Conservation (phyloP, 495 filamentous ascomycete genomes). For the Daldinia vernicosa region DNA sequence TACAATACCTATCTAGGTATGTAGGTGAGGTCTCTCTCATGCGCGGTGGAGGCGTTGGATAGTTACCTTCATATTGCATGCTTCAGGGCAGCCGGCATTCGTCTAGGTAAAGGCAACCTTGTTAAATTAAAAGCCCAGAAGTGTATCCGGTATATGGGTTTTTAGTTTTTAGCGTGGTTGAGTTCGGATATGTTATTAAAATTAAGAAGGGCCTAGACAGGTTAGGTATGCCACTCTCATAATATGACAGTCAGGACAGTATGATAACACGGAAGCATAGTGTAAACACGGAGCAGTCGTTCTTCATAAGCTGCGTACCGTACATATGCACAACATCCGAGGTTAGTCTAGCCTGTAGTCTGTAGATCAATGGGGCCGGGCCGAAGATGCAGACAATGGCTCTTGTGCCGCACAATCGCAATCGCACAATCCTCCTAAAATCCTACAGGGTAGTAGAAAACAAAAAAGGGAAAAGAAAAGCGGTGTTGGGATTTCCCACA, state of each 20-base stretch:
- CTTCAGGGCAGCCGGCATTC: slow-evolving; percentile 32
- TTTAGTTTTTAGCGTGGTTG: slow-evolving; percentile 2
- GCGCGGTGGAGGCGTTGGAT: slow-evolving; percentile 29
- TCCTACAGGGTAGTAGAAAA: slow-evolving; percentile 17
- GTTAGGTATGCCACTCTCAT: slow-evolving; percentile 21
- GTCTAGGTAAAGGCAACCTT: slow-evolving; percentile 29
- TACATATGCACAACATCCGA: slow-evolving; percentile 42
- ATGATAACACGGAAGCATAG: neutral
- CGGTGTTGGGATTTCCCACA: slow-evolving; percentile 15
- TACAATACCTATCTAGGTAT: slow-evolving; percentile 1
- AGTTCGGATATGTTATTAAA: slow-evolving; percentile 14
- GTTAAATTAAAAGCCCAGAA: slow-evolving; percentile 25
- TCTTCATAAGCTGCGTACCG: slow-evolving; percentile 25
- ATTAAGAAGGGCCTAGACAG: slow-evolving; percentile 9
- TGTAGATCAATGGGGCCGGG: slow-evolving; percentile 40
- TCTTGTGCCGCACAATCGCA: slow-evolving; percentile 37
- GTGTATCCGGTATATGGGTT: slow-evolving; percentile 18
- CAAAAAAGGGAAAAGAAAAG: neutral
- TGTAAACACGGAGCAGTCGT: slow-evolving; percentile 19
- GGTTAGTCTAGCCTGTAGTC: slow-evolving; percentile 16
- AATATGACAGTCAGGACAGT: neutral
- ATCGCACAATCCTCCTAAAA: slow-evolving; percentile 36
- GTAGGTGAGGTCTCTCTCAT: slow-evolving; percentile 7
- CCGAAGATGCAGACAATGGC: slow-evolving; percentile 39
- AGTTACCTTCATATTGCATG: slow-evolving; percentile 32